Conservation (phyloP, 352 stramenopile species). For the Aphanomyces cochlioides region DNA sequence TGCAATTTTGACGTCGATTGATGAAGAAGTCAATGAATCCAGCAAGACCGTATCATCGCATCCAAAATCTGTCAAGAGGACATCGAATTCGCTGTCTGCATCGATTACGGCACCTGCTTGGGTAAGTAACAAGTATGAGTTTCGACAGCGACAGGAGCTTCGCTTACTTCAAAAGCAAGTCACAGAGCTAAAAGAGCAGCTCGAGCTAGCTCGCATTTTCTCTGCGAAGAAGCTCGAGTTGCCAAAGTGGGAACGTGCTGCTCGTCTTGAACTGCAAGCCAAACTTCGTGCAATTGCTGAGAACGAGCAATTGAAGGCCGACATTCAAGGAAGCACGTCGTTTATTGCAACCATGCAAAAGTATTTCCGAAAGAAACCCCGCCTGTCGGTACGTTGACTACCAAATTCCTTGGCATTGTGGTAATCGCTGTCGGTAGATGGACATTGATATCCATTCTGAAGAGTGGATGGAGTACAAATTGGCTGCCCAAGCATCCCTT, state of each 20-base stretch:
- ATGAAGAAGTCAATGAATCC: too few species aligned
- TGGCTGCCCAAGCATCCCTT: conserved; percentile 8
- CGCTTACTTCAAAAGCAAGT: conserved; percentile 9
- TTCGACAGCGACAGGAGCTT: conserved; percentile 19
- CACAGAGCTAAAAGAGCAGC: neutral
- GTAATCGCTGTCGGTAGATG: neutral
- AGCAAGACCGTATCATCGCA: too few species aligned
- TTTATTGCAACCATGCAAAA: conserved; percentile 13
- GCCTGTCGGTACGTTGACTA: neutral
- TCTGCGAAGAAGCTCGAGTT: neutral
- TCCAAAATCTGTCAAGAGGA: too few species aligned
- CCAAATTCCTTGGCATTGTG: neutral
- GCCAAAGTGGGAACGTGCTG: conserved; percentile 1
- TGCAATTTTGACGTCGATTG: too few species aligned
- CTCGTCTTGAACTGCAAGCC: conserved; percentile 7
- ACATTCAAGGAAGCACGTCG: neutral
- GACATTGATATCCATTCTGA: conserved; percentile 4
- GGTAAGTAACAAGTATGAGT: conserved; percentile 18
- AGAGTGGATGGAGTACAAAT: conserved; percentile 23
- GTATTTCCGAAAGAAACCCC: conserved; percentile 15
- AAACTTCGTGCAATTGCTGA: conserved; percentile 7
- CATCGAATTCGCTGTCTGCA: too few species aligned
- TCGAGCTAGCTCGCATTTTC: neutral
- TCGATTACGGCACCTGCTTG: neutral
- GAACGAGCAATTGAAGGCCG: conserved; percentile 7